Conservation (phyloP, 2,329 filamentous ascomycete species). For the Cryphonectria naterciae region DNA sequence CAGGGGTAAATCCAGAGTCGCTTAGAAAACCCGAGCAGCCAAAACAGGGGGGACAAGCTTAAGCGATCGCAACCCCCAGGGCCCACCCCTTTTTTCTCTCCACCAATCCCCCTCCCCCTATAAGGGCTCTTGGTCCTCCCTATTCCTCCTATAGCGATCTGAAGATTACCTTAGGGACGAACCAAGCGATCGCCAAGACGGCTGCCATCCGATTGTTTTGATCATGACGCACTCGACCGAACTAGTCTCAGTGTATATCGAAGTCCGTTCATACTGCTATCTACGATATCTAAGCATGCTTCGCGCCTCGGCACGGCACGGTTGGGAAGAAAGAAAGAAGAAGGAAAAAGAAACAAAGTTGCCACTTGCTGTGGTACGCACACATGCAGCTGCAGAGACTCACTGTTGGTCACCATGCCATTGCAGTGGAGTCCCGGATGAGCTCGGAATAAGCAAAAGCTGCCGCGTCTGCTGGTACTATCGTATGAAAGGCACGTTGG, state of each 20-base stretch:
- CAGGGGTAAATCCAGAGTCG: neutral
- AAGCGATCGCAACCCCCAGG: neutral
- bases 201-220: neutral
- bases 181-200: neutral
- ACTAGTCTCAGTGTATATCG: neutral
- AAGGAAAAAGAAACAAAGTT: too few species aligned
- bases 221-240: neutral
- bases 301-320: too few species aligned
- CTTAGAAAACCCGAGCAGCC: neutral
- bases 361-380: too few species aligned
- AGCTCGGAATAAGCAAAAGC: too few species aligned
- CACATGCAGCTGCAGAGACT: too few species aligned
- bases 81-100: too few species aligned
- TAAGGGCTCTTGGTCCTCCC: neutral
- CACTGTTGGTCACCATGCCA: too few species aligned
- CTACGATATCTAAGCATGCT: neutral
- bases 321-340: too few species aligned
- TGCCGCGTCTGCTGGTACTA: too few species aligned
- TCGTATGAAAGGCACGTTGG: too few species aligned
- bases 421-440: too few species aligned
- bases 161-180: neutral
- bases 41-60: neutral
- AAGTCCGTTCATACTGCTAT: neutral
- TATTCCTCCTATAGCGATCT: neutral
- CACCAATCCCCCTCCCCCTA: neutral